Percentiles rank a stretch among this genome's conserved stretches.
Evolutionary conservation across 2,329 filamentous ascomycete genomes (phyloP).

Genomic region (Monosporascus ibericus): DNA sequence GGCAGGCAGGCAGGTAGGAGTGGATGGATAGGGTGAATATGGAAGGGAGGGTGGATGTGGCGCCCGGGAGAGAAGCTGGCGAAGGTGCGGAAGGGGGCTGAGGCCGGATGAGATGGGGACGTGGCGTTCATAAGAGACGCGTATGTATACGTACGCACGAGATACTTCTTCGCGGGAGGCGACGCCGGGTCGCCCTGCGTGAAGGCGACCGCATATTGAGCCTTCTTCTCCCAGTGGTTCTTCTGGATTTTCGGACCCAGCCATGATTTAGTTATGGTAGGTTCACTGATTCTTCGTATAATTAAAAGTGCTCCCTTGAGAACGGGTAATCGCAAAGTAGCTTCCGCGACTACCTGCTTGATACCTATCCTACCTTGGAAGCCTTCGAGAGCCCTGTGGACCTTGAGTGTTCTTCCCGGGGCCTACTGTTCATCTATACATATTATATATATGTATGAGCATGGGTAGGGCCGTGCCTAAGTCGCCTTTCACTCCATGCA

Average conservation of each 20-base stretch:
- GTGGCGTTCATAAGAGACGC: too few species aligned
- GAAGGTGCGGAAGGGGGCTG: too few species aligned
- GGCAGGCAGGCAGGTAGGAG: conserved; percentile 11
- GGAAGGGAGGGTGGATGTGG: not conserved
- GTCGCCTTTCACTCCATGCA: too few species aligned
- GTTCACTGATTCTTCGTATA: not conserved
- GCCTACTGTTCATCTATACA: too few species aligned
- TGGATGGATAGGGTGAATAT: not conserved
- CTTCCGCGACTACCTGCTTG: too few species aligned
- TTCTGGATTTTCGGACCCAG: conserved; percentile 37
- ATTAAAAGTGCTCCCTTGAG: not conserved
- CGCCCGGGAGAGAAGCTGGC: not conserved
- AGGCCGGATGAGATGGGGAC: too few species aligned
- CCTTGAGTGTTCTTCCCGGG: too few species aligned
- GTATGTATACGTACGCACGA: conserved; percentile 42
- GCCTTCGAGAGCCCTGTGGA: too few species aligned
- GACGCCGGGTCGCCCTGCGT: conserved; percentile 60
- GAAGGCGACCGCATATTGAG: conserved; percentile 52
- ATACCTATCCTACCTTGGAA: too few species aligned
- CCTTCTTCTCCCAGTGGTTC: conserved; percentile 52
- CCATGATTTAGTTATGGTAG: conserved; percentile 14
- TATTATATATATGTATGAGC: too few species aligned
- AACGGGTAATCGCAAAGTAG: too few species aligned
- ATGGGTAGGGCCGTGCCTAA: too few species aligned
- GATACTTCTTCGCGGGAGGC: conserved; percentile 64